A percentile compares a stretch with the other conserved stretches of the same genome.
phyloP scores from a whole-genome alignment of 495 filamentous ascomycete genomes.

The Talaromyces proteolyticus region DNA sequence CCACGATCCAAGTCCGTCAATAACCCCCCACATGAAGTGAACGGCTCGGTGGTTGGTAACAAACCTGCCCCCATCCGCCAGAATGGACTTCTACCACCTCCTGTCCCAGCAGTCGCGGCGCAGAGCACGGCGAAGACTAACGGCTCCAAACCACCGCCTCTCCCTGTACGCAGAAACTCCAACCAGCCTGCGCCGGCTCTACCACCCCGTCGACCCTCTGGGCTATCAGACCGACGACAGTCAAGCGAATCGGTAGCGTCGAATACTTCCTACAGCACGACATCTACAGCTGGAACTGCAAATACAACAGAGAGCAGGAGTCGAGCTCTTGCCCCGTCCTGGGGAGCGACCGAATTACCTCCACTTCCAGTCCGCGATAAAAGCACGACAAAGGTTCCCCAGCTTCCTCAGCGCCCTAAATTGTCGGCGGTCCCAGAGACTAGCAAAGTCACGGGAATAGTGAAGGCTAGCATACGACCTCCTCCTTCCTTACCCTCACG shows the following conservation, averaged over 20 bases:
- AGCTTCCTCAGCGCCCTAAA: constrained; percentile 18
- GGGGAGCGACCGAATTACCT: constrained; percentile 37
- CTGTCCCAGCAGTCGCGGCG: constrained; percentile 13
- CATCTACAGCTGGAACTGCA: constrained; percentile 25
- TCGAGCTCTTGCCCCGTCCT: constrained; percentile 31
- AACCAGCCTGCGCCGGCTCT: constrained; percentile 34
- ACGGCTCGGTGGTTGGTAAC: constrained; percentile 22
- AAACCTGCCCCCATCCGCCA: constrained; percentile 20
- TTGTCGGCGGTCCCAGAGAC: neutral
- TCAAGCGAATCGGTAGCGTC: constrained; percentile 34
- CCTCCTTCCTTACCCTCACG: constrained; percentile 4
- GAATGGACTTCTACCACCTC: constrained; percentile 19
- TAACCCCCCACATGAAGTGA: constrained; percentile 34
- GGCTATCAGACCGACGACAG: constrained; percentile 33
- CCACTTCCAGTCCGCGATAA: constrained; percentile 35
- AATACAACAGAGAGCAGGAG: constrained; percentile 22
- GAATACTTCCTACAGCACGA: constrained; percentile 29
- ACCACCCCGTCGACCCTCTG: constrained; percentile 32
- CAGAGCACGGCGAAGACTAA: constrained; percentile 14
- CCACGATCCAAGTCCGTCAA: constrained; percentile 40
- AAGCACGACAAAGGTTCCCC: constrained; percentile 14
- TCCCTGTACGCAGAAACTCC: constrained; percentile 43
- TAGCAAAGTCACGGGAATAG: neutral
- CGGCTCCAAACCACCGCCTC: constrained; percentile 43
- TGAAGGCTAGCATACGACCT: neutral